Conservation (phyloP, 768 basidiomycete species). For the Rhizopogon vesiculosus region DNA sequence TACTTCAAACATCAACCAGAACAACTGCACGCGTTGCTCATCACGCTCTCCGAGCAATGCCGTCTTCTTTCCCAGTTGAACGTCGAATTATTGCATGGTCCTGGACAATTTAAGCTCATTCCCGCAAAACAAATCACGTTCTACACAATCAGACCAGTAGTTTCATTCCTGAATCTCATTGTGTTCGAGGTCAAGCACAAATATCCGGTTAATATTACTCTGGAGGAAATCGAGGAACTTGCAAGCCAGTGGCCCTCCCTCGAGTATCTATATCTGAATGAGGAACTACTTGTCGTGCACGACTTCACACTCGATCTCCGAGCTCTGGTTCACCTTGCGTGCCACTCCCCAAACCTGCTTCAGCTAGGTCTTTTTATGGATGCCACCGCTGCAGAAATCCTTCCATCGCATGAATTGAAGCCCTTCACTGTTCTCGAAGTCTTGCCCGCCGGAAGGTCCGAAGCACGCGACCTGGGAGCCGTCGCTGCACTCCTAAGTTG, state of each 20-base stretch:
- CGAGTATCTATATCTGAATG: constrained; percentile 39
- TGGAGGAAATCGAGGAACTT: constrained; percentile 38
- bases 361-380: constrained; percentile 31
- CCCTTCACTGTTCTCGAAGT: no score
- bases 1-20: constrained; percentile 28
- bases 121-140: constrained; percentile 26
- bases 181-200: constrained; percentile 22
- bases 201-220: constrained; percentile 27
- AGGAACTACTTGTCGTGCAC: constrained; percentile 34
- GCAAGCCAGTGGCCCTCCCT: constrained; percentile 41
- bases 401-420: no score
- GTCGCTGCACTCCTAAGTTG: no score
- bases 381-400: constrained; percentile 3
- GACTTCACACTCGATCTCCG: constrained; percentile 27
- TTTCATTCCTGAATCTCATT: constrained; percentile 12
- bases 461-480: no score
- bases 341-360: constrained; percentile 21
- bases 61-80: constrained; percentile 24
- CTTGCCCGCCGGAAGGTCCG: no score
- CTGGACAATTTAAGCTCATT: constrained; percentile 7
- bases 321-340: constrained; percentile 34
- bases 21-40: constrained; percentile 6
- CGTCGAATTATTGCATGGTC: constrained; percentile 25
- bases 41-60: no score
- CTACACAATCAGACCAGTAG: constrained; percentile 31